Conservation (phyloP, 2,329 filamentous ascomycete species). For the Colletotrichum nymphaeae region DNA sequence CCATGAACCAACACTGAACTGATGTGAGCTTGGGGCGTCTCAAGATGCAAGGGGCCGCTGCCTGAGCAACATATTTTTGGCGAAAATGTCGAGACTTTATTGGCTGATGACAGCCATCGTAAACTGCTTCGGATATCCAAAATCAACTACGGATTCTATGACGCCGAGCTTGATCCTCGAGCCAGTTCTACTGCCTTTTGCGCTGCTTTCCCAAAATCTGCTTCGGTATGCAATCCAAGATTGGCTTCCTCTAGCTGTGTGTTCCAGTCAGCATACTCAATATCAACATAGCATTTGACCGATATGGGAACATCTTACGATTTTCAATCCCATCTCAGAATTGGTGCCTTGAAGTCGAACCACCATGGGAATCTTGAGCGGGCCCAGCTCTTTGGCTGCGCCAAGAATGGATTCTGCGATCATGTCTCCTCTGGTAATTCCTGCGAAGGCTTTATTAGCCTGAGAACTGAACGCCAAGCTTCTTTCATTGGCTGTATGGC, state of each 20-base stretch:
- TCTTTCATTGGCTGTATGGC: neutral
- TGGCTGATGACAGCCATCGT: neutral
- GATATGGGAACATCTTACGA: conserved; percentile 45
- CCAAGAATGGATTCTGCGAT: conserved; percentile 61
- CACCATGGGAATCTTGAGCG: conserved; percentile 55
- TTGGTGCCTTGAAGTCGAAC: conserved; percentile 61
- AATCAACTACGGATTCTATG: neutral
- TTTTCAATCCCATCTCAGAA: conserved; percentile 50
- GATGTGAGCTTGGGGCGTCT: no score
- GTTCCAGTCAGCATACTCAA: neutral
- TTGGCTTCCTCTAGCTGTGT: conserved; percentile 48
- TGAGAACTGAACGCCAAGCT: conserved; percentile 29
- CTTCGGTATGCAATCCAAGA: conserved; percentile 50
- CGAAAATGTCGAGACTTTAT: neutral
- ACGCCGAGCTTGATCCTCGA: neutral
- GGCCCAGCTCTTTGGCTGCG: conserved; percentile 50
- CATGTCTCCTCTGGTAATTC: conserved; percentile 62
- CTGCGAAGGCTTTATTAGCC: conserved; percentile 41
- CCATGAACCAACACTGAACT: no score
- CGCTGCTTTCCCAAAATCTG: conserved; percentile 51
- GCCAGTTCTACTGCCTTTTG: conserved; percentile 48
- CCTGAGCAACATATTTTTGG: no score
- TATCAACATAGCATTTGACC: no score
- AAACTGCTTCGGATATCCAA: neutral
- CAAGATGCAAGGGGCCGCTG: no score